Evolutionary conservation across 192 early-diverging fungal genomes (phyloP).

Genomic region (Geosiphon pyriformis): DNA sequence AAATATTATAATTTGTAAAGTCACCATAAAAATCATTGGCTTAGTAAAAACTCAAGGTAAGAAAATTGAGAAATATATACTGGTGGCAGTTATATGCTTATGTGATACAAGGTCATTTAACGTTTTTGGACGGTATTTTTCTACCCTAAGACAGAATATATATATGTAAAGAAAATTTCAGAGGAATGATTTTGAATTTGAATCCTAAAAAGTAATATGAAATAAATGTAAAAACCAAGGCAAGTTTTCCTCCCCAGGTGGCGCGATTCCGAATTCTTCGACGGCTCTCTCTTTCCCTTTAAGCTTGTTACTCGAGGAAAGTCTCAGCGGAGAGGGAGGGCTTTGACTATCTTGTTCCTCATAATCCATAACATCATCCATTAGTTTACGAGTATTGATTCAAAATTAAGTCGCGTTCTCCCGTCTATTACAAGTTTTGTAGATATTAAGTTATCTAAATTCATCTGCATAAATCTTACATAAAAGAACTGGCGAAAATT

Average conservation of each 20-base stretch:
- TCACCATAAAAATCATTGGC: not conserved
- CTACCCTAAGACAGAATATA: slow-evolving; percentile 66
- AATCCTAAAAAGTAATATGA: not conserved
- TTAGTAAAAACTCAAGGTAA: not conserved
- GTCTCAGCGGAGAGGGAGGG: not conserved
- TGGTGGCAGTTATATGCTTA: slow-evolving; percentile 83
- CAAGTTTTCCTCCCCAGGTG: slow-evolving; percentile 11
- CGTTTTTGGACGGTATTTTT: slow-evolving; percentile 89
- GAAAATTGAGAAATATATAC: too few species aligned
- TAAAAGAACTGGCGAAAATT: too few species aligned
- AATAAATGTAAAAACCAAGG: not conserved
- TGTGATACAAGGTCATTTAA: slow-evolving; percentile 94
- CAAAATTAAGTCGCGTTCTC: too few species aligned
- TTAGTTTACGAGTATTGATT: too few species aligned
- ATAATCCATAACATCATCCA: not conserved
- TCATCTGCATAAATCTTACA: too few species aligned
- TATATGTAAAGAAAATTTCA: not conserved
- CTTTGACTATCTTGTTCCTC: not conserved
- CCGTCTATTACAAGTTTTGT: too few species aligned
- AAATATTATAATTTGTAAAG: not conserved
- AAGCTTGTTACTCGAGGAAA: not conserved
- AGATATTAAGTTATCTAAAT: too few species aligned
- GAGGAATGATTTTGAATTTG: not conserved
- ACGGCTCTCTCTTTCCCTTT: not conserved
- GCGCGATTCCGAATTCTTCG: not conserved